Evolutionary conservation across 2,329 filamentous ascomycete species (phyloP).

Genomic region (Cytospora piceicola): DNA sequence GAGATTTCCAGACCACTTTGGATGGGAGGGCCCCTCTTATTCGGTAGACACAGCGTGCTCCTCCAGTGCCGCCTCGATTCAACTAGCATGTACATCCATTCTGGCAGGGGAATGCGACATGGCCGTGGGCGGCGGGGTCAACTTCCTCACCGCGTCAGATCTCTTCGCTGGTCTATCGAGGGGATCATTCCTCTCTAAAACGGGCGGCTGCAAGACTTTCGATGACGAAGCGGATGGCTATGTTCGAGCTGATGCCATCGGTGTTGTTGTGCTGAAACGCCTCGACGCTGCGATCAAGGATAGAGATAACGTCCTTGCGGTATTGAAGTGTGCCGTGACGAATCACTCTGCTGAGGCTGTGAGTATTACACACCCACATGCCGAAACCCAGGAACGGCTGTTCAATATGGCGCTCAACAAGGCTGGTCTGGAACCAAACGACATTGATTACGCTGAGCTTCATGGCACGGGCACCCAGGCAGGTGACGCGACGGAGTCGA

Average conservation of each 20-base stretch:
- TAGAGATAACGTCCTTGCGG: slow-evolving; percentile 44
- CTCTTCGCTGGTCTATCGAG: slow-evolving; percentile 65
- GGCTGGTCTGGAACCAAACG: slow-evolving; percentile 72
- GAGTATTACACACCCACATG: slow-evolving; percentile 65
- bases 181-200: slow-evolving; percentile 62
- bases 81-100: slow-evolving; percentile 53
- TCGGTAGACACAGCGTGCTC: slow-evolving; percentile 47
- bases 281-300: slow-evolving; percentile 51
- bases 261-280: slow-evolving; percentile 50
- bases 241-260: slow-evolving; percentile 54
- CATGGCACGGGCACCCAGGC: slow-evolving; percentile 82
- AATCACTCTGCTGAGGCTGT: slow-evolving; percentile 66
- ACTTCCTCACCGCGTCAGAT: slow-evolving; percentile 66
- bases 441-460: slow-evolving; percentile 85
- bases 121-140: slow-evolving; percentile 64
- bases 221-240: slow-evolving; percentile 50
- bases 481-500: slow-evolving; percentile 81
- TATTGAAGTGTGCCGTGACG: slow-evolving; percentile 52
- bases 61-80: slow-evolving; percentile 43
- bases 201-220: slow-evolving; percentile 41
- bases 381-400: slow-evolving; percentile 72
- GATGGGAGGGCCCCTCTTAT: slow-evolving; percentile 39
- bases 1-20: slow-evolving; percentile 36
- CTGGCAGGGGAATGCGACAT: slow-evolving; percentile 67
- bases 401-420: slow-evolving; percentile 72